Conservation (phyloP, 257 asterid genomes). For the Primulina huaijiensis region DNA sequence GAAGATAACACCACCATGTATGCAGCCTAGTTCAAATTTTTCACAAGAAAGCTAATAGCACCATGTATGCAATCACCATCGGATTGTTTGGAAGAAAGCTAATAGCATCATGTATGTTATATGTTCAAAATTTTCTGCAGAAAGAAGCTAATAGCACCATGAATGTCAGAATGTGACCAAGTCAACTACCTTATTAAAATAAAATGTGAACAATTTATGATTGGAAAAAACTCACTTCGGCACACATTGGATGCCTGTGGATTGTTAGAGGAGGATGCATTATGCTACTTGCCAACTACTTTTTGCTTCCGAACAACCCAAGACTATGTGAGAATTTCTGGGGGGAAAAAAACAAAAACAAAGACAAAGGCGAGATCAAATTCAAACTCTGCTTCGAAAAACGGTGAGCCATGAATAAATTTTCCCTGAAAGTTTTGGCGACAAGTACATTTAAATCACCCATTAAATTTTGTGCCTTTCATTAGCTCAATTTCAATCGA, state of each 20-base stretch:
- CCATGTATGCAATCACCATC: background rate
- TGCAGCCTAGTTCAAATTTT: background rate
- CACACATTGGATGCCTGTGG: slow-evolving; percentile 79
- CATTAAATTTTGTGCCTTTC: background rate
- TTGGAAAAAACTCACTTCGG: slow-evolving; percentile 50
- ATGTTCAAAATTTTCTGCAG: background rate
- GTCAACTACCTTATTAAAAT: background rate
- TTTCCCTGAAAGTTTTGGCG: background rate
- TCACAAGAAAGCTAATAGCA: background rate
- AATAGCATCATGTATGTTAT: background rate
- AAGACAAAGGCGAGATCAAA: background rate
- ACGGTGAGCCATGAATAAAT: background rate
- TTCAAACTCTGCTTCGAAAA: background rate
- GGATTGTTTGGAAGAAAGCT: background rate
- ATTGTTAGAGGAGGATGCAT: slow-evolving; percentile 80
- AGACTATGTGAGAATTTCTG: background rate
- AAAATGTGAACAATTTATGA: background rate
- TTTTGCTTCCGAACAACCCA: slow-evolving; percentile 14
- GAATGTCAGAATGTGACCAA: background rate
- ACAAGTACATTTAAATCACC: background rate
- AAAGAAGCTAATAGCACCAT: background rate
- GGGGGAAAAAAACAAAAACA: background rate
- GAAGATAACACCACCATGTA: background rate
- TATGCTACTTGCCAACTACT: slow-evolving; percentile 25
- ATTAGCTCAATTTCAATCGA: background rate